These are phyloP conservation scores for Arctium minus DNA, from an alignment of 129 eudicot species.

Conservation along the genomic window DNA sequence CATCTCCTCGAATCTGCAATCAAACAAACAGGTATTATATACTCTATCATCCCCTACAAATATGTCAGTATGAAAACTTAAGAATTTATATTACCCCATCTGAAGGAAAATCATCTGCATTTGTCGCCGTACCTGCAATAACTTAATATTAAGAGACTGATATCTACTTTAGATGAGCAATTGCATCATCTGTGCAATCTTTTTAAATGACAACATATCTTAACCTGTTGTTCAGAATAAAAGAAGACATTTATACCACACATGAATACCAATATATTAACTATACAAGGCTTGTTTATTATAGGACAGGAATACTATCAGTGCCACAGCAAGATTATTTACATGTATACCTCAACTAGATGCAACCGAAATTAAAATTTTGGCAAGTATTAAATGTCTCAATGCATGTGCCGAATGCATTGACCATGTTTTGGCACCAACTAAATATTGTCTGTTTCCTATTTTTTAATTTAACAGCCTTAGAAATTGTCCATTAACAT, in stretches of 20 bases:
- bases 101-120: conserved; percentile 87
- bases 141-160: conserved; percentile 6
- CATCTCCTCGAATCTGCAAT: conserved; percentile 95
- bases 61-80: conserved; percentile 1
- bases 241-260: too few relatives aligned
- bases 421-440: neutral
- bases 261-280: too few relatives aligned
- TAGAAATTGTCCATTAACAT: neutral
- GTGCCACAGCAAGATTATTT: too few relatives aligned
- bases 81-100: conserved; percentile 69
- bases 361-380: too few relatives aligned
- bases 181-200: neutral
- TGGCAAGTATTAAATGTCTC: too few relatives aligned
- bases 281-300: too few relatives aligned
- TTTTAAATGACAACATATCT: neutral
- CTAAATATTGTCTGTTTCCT: neutral
- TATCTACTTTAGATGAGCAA: conserved; percentile 13
- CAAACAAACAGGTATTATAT: conserved; percentile 17
- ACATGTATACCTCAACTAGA: too few relatives aligned
- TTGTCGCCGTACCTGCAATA: conserved; percentile 67
- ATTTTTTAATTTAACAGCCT: neutral
- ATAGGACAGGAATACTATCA: too few relatives aligned
- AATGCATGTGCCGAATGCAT: neutral
- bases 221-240: neutral
- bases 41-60: neutral